Evolutionary conservation across 495 filamentous ascomycete genomes (phyloP), one percentile per base, ranked within the genome.

Genomic region (Bathelium albidoporum): DNA sequence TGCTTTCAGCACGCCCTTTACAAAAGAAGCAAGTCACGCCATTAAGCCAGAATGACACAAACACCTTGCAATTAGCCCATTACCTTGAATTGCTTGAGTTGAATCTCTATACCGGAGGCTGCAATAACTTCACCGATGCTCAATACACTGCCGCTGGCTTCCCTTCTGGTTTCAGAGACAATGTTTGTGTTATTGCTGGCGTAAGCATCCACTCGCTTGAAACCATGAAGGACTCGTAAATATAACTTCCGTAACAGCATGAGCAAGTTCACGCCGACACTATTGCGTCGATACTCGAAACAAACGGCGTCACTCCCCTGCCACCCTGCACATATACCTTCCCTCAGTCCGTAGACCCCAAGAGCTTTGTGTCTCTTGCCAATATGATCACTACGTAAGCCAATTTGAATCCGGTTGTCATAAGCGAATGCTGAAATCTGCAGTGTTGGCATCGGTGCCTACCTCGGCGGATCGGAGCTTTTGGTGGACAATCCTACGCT

Each of bases 51-150:
- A 55, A 55, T 55, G 49, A 55, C 16, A 55, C 49, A 9, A 29
- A 55, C 29, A 55, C 49, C 44, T 55, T 67, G 5, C 67, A 73
- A 45, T 39, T 73, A 36, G 71, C 71, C 22, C 66, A 69, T 24
- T 73, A 72, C 58, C 62, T 72, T n/a, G 70, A 71, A 49, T 64
- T 70, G 53, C 64, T 72, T 11, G 70, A 72, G 53, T 32, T 66
- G 9, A 53, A 41, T 31, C 49, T 72, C 10, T 72, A 71, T 62
- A 68, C 69, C 32, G 67, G 69, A 31, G 69, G 69, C 0, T 71
- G 41, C 34, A 64, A 66, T 9, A 71, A 68, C 34, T 71, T 72
- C 26, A 71, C 64, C 16, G 69, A 72, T 53, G 59, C 61, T 14
- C 16, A 71, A 49, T 71, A 72, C 43, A 60, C 59, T 39, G 68